Conservation (phyloP, 2,329 filamentous ascomycete genomes). For the Clathrospora elynae region DNA sequence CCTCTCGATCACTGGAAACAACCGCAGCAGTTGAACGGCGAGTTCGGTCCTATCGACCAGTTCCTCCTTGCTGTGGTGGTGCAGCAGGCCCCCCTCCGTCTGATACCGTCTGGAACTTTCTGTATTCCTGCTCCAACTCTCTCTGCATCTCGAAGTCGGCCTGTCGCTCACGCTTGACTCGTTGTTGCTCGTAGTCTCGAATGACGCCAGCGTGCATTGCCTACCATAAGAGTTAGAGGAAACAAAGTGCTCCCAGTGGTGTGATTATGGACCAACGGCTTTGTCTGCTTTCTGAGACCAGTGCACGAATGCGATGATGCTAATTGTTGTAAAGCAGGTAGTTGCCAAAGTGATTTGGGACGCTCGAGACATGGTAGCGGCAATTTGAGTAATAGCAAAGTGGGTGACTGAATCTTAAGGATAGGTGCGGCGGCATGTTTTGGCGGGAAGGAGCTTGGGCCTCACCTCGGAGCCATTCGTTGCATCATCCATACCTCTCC, state of each 20-base stretch:
- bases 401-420: constrained; percentile 3
- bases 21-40: constrained; percentile 4
- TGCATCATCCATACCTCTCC: constrained; percentile 36
- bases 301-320: constrained; percentile 85
- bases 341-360: constrained; percentile 83
- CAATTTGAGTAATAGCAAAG: constrained; percentile 2
- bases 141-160: constrained; percentile 93
- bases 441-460: constrained; percentile 41
- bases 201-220: constrained; percentile 96
- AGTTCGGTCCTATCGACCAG: constrained; percentile 3
- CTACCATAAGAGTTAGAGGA: constrained; percentile 53
- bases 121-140: constrained; percentile 84
- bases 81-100: constrained; percentile 40
- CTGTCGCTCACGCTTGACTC: constrained; percentile 85
- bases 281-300: constrained; percentile 84
- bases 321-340: constrained; percentile 75
- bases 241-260: constrained; percentile 17
- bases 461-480: constrained; percentile 32
- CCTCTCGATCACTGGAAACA: constrained; percentile 4
- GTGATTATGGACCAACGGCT: constrained; percentile 62
- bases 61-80: constrained; percentile 29
- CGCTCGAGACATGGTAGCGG: constrained; percentile 75
- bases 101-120: constrained; percentile 81
- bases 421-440: constrained; percentile 21
- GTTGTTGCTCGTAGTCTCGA: constrained; percentile 92